Evolutionary conservation across 2,329 filamentous ascomycete genomes (phyloP).

Genomic region (Neocucurbitaria cava): DNA sequence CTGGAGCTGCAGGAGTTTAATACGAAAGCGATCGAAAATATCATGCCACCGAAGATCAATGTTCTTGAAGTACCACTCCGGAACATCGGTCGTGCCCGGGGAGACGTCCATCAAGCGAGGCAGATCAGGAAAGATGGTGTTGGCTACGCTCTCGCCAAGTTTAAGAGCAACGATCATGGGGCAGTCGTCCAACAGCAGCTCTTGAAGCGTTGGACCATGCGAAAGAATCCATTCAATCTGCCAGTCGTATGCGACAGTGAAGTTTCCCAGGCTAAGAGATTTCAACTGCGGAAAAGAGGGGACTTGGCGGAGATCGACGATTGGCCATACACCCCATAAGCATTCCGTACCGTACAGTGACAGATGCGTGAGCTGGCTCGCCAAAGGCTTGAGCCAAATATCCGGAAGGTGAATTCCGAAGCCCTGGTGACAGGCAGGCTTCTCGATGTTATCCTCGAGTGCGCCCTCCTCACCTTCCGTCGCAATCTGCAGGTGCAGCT

Average conservation of each 20-base stretch:
- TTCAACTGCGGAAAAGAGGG: slow-evolving; percentile 50
- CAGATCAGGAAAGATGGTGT: slow-evolving; percentile 4
- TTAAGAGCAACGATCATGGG: slow-evolving; percentile 35
- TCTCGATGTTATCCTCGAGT: slow-evolving; percentile 18
- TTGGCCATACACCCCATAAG: slow-evolving; percentile 52
- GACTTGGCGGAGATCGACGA: slow-evolving; percentile 46
- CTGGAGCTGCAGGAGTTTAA: slow-evolving; percentile 7
- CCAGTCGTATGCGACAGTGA: slow-evolving; percentile 54
- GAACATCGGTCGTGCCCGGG: background rate
- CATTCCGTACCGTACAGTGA: slow-evolving; percentile 44
- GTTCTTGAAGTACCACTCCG: background rate
- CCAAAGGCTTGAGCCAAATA: slow-evolving; percentile 30
- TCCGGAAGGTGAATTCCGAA: slow-evolving; percentile 24
- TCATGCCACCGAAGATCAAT: slow-evolving; percentile 19
- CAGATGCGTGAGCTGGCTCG: slow-evolving; percentile 41
- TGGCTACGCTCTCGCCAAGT: slow-evolving; percentile 4
- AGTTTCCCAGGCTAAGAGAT: slow-evolving; percentile 51
- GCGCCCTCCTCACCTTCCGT: slow-evolving; percentile 20
- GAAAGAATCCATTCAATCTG: slow-evolving; percentile 57
- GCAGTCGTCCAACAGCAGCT: slow-evolving; percentile 56
- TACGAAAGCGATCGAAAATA: slow-evolving; percentile 11
- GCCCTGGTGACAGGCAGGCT: slow-evolving; percentile 13
- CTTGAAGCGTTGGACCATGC: slow-evolving; percentile 48
- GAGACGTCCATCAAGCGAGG: background rate
- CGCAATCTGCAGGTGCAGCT: slow-evolving; percentile 24